Conservation (phyloP, 2,329 filamentous ascomycete genomes). For the Ampelomyces quisqualis region DNA sequence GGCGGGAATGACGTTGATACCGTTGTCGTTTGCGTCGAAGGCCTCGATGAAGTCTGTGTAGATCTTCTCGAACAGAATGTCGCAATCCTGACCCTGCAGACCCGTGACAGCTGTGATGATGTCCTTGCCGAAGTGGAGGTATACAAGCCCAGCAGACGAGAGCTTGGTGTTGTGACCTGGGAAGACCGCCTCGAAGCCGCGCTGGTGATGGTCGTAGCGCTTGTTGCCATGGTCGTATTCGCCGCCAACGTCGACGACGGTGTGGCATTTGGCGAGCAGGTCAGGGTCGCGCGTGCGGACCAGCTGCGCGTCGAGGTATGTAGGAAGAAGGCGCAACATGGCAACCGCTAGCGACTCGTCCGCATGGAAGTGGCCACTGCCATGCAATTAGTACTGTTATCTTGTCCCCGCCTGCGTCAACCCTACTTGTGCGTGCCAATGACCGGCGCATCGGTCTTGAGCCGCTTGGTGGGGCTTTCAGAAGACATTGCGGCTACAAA, state of each 20-base stretch:
- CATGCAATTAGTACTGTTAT: not conserved
- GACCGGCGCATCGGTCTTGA: slow-evolving; percentile 69
- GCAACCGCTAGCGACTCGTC: slow-evolving; percentile 97
- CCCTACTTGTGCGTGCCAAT: slow-evolving; percentile 86
- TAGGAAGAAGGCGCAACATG: slow-evolving; percentile 85
- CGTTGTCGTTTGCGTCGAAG: slow-evolving; percentile 97
- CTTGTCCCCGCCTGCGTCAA: not conserved
- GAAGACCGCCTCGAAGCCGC: slow-evolving; percentile 82
- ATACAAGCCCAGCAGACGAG: slow-evolving; percentile 89
- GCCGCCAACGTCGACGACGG: slow-evolving; percentile 95
- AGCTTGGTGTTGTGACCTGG: slow-evolving; percentile 83
- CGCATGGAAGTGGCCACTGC: slow-evolving; percentile 90
- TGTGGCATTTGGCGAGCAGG: slow-evolving; percentile 79
- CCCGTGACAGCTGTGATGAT: slow-evolving; percentile 72
- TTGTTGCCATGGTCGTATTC: slow-evolving; percentile 76
- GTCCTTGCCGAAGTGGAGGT: slow-evolving; percentile 87
- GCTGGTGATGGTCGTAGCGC: slow-evolving; percentile 97
- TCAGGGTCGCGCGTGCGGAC: slow-evolving; percentile 85
- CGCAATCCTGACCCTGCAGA: slow-evolving; percentile 65
- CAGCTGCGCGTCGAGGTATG: slow-evolving; percentile 72
- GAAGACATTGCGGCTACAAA: slow-evolving; percentile 29
- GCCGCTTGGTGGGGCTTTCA: slow-evolving; percentile 65
- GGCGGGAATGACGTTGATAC: slow-evolving; percentile 79
- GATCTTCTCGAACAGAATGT: slow-evolving; percentile 79
- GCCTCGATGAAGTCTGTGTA: slow-evolving; percentile 95